These are phyloP conservation scores for Saturnispora sanitii DNA, from an alignment of 805 yeast species.

Conservation along the genomic window DNA sequence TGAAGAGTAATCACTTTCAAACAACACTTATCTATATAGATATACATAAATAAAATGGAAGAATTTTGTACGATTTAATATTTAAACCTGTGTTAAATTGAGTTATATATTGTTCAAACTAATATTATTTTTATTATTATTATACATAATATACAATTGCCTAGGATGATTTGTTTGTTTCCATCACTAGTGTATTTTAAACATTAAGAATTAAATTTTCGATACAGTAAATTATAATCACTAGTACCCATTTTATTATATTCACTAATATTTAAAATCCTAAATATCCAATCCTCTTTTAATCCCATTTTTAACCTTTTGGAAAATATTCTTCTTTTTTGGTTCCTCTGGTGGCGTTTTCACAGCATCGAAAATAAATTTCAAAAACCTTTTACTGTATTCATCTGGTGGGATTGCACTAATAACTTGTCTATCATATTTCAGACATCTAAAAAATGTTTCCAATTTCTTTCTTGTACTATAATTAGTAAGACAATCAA, in stretches of 20 bases:
- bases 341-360: constrained; percentile 9
- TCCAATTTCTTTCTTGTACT: constrained; percentile 67
- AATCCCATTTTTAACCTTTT: background rate
- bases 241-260: background rate
- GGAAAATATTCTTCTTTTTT: background rate
- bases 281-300: constrained; percentile 1
- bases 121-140: no score
- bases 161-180: background rate
- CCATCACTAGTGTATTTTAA: no score
- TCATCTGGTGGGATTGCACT: constrained; percentile 88
- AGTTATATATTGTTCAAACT: background rate
- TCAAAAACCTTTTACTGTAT: constrained; percentile 78
- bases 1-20: constrained; percentile 14
- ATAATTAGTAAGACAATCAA: constrained; percentile 84
- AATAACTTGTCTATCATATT: constrained; percentile 56
- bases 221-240: no score
- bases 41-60: background rate
- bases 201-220: no score
- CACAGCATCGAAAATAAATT: constrained; percentile 39
- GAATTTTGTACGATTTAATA: background rate
- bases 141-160: no score
- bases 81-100: background rate
- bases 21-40: background rate
- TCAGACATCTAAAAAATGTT: constrained; percentile 72
- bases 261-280: no score